Conservation (phyloP, 2,329 filamentous ascomycete species). For the Malbranchea cinnamomea region DNA sequence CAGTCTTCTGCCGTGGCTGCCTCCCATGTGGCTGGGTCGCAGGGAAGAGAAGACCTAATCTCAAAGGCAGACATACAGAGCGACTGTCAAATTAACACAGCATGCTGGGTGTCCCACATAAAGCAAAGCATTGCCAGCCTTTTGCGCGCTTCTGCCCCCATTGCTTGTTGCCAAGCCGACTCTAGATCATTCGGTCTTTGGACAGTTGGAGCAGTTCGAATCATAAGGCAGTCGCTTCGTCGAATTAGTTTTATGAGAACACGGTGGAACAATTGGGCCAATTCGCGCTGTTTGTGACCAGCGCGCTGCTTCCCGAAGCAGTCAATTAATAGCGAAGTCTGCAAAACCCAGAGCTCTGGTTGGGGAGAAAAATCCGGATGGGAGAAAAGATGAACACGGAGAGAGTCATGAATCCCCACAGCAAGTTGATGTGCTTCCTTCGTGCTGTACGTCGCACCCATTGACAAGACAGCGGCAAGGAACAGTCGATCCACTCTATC, state of each 20-base stretch:
- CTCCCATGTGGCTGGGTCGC: constrained; percentile 42
- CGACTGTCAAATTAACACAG: constrained; percentile 50
- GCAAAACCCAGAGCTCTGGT: constrained; percentile 46
- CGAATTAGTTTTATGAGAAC: constrained; percentile 41
- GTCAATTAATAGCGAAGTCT: constrained; percentile 47
- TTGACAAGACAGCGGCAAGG: constrained; percentile 39
- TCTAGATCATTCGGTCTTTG: constrained; percentile 28
- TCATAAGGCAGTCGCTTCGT: constrained; percentile 36
- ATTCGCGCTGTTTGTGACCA: constrained; percentile 48
- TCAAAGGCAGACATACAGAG: constrained; percentile 53
- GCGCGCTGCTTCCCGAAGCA: constrained; percentile 50
- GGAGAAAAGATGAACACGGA: constrained; percentile 44
- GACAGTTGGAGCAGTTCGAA: constrained; percentile 22
- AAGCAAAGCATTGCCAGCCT: constrained; percentile 47
- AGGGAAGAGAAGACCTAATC: constrained; percentile 42
- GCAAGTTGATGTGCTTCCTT: constrained; percentile 46
- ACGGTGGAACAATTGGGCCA: constrained; percentile 45
- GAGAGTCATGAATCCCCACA: constrained; percentile 46
- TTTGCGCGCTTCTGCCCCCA: constrained; percentile 43
- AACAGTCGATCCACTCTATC: constrained; percentile 36
- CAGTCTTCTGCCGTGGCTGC: constrained; percentile 38
- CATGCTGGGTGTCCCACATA: constrained; percentile 52
- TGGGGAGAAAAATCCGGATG: constrained; percentile 42
- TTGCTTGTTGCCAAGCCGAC: constrained; percentile 38
- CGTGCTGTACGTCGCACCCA: constrained; percentile 47